phyloP scores from a whole-genome alignment of 2,329 filamentous ascomycete species.

The Neonectria neomacrospora region DNA sequence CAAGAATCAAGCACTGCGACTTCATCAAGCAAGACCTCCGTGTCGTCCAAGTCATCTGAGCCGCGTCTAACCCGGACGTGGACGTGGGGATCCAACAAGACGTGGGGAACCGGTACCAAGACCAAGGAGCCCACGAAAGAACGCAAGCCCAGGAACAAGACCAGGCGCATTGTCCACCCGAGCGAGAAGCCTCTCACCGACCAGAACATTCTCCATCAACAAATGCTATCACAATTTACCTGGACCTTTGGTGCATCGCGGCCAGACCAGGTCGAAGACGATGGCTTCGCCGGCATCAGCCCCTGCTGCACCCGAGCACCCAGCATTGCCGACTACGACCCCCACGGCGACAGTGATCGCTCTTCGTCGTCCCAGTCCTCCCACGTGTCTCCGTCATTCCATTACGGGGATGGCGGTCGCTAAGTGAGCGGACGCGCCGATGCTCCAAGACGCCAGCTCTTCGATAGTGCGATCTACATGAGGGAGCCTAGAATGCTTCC shows the following conservation, averaged over 20 bases:
- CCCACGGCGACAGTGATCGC: conserved; percentile 39
- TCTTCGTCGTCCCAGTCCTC: conserved; percentile 29
- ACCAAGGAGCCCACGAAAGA: conserved; percentile 45
- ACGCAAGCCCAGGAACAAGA: conserved; percentile 46
- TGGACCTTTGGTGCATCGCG: conserved; percentile 57
- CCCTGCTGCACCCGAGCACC: conserved; percentile 56
- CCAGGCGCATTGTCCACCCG: conserved; percentile 50
- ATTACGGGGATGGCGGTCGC: conserved; percentile 9
- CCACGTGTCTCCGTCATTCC: conserved; percentile 28
- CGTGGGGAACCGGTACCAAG: conserved; percentile 32
- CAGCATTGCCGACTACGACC: conserved; percentile 49
- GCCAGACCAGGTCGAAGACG: conserved; percentile 47
- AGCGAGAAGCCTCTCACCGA: conserved; percentile 58
- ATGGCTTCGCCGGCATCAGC: conserved; percentile 54
- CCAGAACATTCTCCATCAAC: conserved; percentile 59
- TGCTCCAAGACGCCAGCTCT: conserved; percentile 3
- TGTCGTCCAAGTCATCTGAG: conserved; percentile 47
- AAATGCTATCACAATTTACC: conserved; percentile 58
- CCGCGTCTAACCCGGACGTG: conserved; percentile 46
- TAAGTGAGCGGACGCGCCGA: conserved; percentile 12
- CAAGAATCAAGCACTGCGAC: conserved; percentile 46
- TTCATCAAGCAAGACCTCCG: conserved; percentile 45
- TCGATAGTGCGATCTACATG: conserved; percentile 11
- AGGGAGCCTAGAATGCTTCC: conserved; percentile 15
- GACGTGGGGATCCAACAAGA: conserved; percentile 47